Evolutionary conservation across 2,329 filamentous ascomycete genomes (phyloP).

Genomic region (Talaromyces atroroseus): DNA sequence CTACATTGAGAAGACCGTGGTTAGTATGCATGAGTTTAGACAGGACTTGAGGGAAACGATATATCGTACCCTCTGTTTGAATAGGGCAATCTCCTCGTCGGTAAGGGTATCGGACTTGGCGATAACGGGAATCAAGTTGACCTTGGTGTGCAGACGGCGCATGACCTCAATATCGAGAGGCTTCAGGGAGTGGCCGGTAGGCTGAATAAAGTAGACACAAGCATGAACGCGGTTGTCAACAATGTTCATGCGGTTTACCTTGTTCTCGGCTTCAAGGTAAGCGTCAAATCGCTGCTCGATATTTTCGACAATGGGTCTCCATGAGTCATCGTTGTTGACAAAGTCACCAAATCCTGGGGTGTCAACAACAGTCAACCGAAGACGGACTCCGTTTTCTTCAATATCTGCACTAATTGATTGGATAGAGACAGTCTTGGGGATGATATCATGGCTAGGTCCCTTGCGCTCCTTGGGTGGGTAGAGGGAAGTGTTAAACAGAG

Average conservation of each 20-base stretch:
- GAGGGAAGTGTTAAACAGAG: constrained; percentile 97
- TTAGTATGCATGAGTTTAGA: not conserved
- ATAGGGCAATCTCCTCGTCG: constrained; percentile 87
- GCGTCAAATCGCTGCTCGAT: constrained; percentile 99
- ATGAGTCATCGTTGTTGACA: constrained; percentile 99
- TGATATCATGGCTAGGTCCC: constrained; percentile 93
- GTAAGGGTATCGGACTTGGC: constrained; percentile 98
- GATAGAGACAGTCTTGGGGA: constrained; percentile 94
- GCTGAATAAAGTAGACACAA: constrained; percentile 99
- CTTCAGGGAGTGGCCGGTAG: constrained; percentile 96
- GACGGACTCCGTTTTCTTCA: constrained; percentile 95
- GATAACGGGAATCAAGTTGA: constrained; percentile 98
- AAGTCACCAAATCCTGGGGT: constrained; percentile 98
- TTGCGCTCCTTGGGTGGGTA: constrained; percentile 99
- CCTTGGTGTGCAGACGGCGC: constrained; percentile 98
- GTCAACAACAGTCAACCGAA: constrained; percentile 93
- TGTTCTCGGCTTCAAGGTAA: constrained; percentile 98
- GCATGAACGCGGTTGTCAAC: constrained; percentile 98
- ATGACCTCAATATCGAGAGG: constrained; percentile 98
- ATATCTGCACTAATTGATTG: constrained; percentile 95
- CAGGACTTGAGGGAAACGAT: not conserved
- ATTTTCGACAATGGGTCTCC: constrained; percentile 98
- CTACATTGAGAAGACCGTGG: constrained; percentile 46
- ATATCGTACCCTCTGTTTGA: constrained; percentile 79
- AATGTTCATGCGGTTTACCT: constrained; percentile 99